Evolutionary conservation across 345 rosid species (phyloP).

Genomic region (Corymbia maculata): DNA sequence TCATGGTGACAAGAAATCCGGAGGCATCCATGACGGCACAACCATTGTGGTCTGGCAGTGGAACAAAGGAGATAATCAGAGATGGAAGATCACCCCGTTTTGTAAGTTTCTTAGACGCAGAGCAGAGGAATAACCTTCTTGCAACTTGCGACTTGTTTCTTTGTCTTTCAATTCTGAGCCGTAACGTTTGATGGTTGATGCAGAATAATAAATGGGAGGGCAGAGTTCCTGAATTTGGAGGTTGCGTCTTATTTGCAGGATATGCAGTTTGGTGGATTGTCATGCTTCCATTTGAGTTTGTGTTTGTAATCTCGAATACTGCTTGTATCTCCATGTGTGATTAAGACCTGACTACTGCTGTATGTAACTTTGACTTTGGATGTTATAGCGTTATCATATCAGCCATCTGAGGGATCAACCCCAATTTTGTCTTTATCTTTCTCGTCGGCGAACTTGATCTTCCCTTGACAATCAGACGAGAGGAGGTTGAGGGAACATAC

Average conservation of each 20-base stretch:
- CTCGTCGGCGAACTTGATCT: too few species aligned
- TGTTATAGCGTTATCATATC: not conserved
- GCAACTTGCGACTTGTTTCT: not conserved
- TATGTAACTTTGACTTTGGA: not conserved
- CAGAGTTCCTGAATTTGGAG: not conserved
- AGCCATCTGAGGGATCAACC: too few species aligned
- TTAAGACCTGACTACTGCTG: not conserved
- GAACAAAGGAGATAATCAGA: constrained; percentile 85
- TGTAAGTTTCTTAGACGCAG: not conserved
- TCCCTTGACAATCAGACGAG: too few species aligned
- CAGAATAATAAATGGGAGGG: not conserved
- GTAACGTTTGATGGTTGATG: not conserved
- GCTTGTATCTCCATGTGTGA: not conserved
- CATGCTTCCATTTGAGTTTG: not conserved
- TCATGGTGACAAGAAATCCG: constrained; percentile 63
- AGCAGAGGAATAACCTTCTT: not conserved
- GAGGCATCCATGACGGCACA: constrained; percentile 75
- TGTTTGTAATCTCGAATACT: not conserved
- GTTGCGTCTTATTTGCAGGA: not conserved
- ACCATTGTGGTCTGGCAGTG: constrained; percentile 75
- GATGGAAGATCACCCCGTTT: constrained; percentile 40
- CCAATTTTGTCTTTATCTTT: too few species aligned
- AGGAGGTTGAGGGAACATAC: too few species aligned
- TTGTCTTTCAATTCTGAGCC: not conserved
- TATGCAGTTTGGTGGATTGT: not conserved